A percentile compares a stretch with the other conserved stretches of the same genome.
Evolutionary conservation across 371 early-diverging fungal species (phyloP).

Genomic region (Lichtheimia hyalospora): DNA sequence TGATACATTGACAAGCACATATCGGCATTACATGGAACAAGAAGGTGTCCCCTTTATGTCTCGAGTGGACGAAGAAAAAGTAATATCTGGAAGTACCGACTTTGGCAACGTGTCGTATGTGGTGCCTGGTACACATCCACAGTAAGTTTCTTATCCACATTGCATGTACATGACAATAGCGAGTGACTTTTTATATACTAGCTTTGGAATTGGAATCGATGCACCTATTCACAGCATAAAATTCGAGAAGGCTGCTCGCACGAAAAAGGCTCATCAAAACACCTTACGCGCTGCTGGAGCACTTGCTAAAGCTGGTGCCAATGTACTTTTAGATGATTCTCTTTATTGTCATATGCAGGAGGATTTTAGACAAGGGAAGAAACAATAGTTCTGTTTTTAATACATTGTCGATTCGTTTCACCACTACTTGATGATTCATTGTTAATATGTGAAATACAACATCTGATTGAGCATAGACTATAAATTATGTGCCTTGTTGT

Average conservation of each 20-base stretch:
- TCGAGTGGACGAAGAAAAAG: slow-evolving; percentile 36
- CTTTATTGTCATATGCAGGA: slow-evolving; percentile 4
- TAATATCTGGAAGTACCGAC: slow-evolving; percentile 63
- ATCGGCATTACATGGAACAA: slow-evolving; percentile 54
- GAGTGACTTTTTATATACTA: not conserved
- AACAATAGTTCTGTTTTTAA: not conserved
- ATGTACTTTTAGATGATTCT: not conserved
- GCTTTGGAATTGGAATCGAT: slow-evolving; percentile 5
- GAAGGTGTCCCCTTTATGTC: slow-evolving; percentile 44
- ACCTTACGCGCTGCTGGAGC: slow-evolving; percentile 31
- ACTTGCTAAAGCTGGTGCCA: slow-evolving; percentile 4
- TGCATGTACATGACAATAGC: too few relatives aligned
- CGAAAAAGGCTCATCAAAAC: slow-evolving; percentile 55
- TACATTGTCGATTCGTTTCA: too few relatives aligned
- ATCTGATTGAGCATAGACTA: too few relatives aligned
- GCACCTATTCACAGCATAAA: slow-evolving; percentile 52
- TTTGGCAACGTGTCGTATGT: slow-evolving; percentile 66
- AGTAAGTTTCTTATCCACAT: not conserved
- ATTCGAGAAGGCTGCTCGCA: slow-evolving; percentile 61
- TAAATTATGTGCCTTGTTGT: too few relatives aligned
- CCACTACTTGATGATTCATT: too few relatives aligned
- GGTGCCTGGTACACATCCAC: slow-evolving; percentile 7
- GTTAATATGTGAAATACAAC: too few relatives aligned
- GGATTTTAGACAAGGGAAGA: slow-evolving; percentile 11
- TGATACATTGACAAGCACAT: slow-evolving; percentile 54